A percentile compares a stretch with the other conserved stretches of the same genome.
Evolutionary conservation across 1,139 yeast genomes (phyloP).

Genomic region (Sugiyamaella japonica): DNA sequence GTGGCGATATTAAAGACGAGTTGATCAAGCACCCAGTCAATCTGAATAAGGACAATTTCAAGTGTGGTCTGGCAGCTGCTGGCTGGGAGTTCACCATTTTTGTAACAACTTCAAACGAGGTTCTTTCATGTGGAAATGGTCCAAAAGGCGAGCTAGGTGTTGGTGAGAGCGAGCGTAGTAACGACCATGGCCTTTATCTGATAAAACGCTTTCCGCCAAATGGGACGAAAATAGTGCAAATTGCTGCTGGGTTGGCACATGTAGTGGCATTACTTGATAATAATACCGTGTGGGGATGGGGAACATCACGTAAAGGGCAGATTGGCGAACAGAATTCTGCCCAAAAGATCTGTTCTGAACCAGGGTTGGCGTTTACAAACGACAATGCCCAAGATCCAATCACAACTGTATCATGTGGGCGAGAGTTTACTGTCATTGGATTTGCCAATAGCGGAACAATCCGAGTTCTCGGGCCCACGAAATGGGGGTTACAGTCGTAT

Average conservation of each 20-base stretch:
- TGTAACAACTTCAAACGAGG: constrained; percentile 44
- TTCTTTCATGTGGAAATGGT: constrained; percentile 64
- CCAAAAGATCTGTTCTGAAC: constrained; percentile 28
- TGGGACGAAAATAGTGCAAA: constrained; percentile 28
- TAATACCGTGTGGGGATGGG: constrained; percentile 73
- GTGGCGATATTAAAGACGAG: constrained; percentile 25
- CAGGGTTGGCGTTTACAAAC: constrained; percentile 27
- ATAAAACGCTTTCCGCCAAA: constrained; percentile 27
- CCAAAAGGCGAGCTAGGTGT: constrained; percentile 74
- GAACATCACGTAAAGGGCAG: constrained; percentile 76
- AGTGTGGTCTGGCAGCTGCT: constrained; percentile 43
- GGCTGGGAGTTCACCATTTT: constrained; percentile 81
- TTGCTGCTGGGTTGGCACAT: constrained; percentile 58
- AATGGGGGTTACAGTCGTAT: constrained; percentile 23
- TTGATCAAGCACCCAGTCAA: background rate
- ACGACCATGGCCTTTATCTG: constrained; percentile 3
- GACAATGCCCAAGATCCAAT: constrained; percentile 14
- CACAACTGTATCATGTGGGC: constrained; percentile 37
- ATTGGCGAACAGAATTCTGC: constrained; percentile 38
- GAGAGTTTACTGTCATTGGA: constrained; percentile 38
- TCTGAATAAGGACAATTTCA: background rate
- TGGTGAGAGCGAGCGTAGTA: constrained; percentile 39
- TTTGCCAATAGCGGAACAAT: constrained; percentile 25
- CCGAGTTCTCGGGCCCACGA: constrained; percentile 30
- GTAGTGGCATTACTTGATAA: constrained; percentile 48